Base-by-base conservation (phyloP, 495 filamentous ascomycete genomes). In the Penicillium lagena region DNA sequence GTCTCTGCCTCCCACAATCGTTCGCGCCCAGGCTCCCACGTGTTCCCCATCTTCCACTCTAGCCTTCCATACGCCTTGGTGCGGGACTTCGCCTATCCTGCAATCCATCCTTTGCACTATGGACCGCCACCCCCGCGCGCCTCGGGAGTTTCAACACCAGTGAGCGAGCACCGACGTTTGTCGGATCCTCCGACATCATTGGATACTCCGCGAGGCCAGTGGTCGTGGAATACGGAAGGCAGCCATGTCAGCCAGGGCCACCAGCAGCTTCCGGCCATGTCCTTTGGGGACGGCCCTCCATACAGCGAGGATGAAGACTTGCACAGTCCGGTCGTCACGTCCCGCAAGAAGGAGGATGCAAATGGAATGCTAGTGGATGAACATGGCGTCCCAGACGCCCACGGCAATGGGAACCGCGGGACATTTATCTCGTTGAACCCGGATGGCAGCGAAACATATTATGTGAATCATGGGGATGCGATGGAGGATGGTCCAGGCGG, bases 221-320 rank as follows among this genome's bases (percentile, higher is more conserved):
- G 76, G 76, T 70, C 75, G 6, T 76, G 75, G 71, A 68, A 63
- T 35, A 66, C 60, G 8, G 72, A 76, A 29, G 60, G 58, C 45
- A 60, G 57, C 46, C 59, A 68, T 46, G 62, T 63, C n/a, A 60
- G 40, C n/a, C 32, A 32, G 45, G 45, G 27, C 32, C 13, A 66
- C 35, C 55, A 83, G 74, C 82, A 90, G 53, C 68, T 95, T 27
- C 85, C 93, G 10, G 80, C 86, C 12, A 90, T 94, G 59, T 82
- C 88, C 12, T 94, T 95, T 59, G 83, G 76, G 10, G 91, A 95
- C 63, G 93, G 91, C 2, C 91, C 91, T 6, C 91, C 91, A n/a
- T 97, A 87, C 73, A 94, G 87, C 63, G 91, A 97, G 64, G 91
- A 97, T 63, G 90, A 96, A 56, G 91, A 97, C 64, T 67, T 97